Evolutionary conservation across 352 stramenopile genomes (phyloP).

Genomic region (Globisporangium emineosum): DNA sequence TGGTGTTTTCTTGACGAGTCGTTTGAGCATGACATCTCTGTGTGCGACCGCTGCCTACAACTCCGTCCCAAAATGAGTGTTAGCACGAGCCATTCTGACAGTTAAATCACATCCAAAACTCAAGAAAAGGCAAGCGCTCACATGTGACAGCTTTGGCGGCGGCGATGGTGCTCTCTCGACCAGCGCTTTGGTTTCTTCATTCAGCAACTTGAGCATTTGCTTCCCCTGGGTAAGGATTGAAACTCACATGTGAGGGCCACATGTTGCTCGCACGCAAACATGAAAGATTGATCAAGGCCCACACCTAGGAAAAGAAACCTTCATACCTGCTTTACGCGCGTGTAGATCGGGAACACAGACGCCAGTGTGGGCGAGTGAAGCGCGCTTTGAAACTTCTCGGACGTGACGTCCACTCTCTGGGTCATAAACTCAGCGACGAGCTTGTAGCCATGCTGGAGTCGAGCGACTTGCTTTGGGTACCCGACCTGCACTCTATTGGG

Average conservation of each 20-base stretch:
- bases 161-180: slow-evolving; percentile 23
- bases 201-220: slow-evolving; percentile 35
- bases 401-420: slow-evolving; percentile 25
- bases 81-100: not conserved
- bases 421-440: slow-evolving; percentile 32
- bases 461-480: slow-evolving; percentile 29
- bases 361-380: slow-evolving; percentile 31
- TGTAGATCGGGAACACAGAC: slow-evolving; percentile 45
- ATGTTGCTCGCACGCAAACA: not conserved
- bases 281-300: not conserved
- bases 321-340: slow-evolving; percentile 46
- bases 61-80: not conserved
- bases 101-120: not conserved
- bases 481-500: slow-evolving; percentile 29
- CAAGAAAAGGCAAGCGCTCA: slow-evolving; percentile 11
- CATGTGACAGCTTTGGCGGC: slow-evolving; percentile 29
- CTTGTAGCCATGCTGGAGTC: slow-evolving; percentile 34
- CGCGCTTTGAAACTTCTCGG: slow-evolving; percentile 27
- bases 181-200: slow-evolving; percentile 31
- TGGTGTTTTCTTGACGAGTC: slow-evolving; percentile 25
- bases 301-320: not conserved
- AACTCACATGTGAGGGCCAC: not conserved
- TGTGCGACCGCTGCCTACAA: slow-evolving; percentile 26
- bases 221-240: slow-evolving; percentile 27
- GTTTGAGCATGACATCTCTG: slow-evolving; percentile 40